Conservation (phyloP, 257 asterid species). For the Solanum appendiculatum region DNA sequence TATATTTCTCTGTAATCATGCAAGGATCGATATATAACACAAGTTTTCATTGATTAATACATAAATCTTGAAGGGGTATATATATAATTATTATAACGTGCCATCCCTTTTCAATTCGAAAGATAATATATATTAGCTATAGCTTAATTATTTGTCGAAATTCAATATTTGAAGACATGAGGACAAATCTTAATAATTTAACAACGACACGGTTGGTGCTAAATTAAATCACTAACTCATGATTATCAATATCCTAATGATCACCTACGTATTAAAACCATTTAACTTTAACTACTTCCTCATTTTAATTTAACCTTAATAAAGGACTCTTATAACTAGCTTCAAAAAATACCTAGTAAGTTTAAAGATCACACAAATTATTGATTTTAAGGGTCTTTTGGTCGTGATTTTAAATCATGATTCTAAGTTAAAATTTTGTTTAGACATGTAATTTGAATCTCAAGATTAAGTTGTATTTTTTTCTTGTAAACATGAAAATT, state of each 20-base stretch:
- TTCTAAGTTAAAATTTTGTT: not conserved
- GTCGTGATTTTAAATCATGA: not conserved
- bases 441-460: not conserved
- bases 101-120: not conserved
- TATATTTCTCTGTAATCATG: not conserved
- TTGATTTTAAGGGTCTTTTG: not conserved
- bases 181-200: not conserved
- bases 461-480: not conserved
- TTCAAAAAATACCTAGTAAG: too few species aligned
- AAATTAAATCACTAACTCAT: not conserved
- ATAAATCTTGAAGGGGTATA: not conserved
- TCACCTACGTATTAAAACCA: not conserved
- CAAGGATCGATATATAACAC: not conserved
- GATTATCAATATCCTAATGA: not conserved
- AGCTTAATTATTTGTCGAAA: not conserved
- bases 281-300: not conserved
- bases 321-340: not conserved
- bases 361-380: not conserved
- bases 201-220: not conserved
- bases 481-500: too few species aligned
- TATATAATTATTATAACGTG: not conserved
- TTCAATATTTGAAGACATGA: not conserved
- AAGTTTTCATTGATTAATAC: not conserved
- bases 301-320: not conserved
- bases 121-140: not conserved